Base-by-base conservation (phyloP, 345 rosid species). In the Linum trigynum region DNA sequence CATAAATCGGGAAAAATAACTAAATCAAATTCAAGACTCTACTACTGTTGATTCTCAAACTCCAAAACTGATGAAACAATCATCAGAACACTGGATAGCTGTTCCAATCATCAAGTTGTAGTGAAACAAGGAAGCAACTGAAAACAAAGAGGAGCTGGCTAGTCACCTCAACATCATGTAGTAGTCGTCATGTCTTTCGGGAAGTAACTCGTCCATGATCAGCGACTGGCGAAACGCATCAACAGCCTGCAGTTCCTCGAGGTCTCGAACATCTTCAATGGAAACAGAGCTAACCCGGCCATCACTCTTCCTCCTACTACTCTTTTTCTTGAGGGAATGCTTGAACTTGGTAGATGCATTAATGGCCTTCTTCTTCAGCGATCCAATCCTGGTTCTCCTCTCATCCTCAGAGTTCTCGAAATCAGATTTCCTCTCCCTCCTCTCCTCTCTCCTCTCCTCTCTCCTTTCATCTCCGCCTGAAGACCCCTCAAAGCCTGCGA, bases 341-440 rank as follows among this genome's bases (percentile, higher is more conserved):
- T 79, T 91, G 74, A 95, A 91, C 45, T 86, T 91, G 1, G 96
- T 71, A 35, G 97, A 91, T 5, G 99, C 97, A 82, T 85, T 80
- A 71, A 95, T 65, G 0, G 99, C 99, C 75, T 91, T 95, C 83
- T 95, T 95, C 70, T 91, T 95, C 81, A 95, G 61, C 2, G 97
- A 75, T 39, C 99, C 96, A 23, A 95, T 91, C 80, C 95, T 87
- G 1, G 97, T 88, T 43, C 90, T 80, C 84, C 97, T 91, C 75
- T 95, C 99, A 66, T 95, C 99, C 80, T 95, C 99, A 3, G 99
- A 95, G 79, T 80, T 88, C 77, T 95, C 99, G 66, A 95, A 95
- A 75, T 95, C 99, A 8, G 96, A 91, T 69, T 77, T 91, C 73
- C 99, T 86, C 69, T 95, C 96, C 61, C 85, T 85, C 78, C 83